Evolutionary conservation across 78 protist genomes (phyloP).

Genomic region (Tieghemostelium lacteum): DNA sequence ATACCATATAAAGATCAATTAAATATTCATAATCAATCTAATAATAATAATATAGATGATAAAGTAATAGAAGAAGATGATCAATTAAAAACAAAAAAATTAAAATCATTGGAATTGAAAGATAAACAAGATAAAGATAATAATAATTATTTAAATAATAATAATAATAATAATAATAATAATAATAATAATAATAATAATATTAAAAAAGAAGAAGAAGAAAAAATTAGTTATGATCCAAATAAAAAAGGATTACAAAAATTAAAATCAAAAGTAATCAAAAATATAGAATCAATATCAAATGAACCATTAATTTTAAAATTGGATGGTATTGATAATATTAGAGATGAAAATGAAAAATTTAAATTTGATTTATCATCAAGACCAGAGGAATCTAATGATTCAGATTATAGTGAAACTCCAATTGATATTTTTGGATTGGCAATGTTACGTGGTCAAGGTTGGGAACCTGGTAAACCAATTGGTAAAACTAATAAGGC

Average conservation of each 20-base stretch:
- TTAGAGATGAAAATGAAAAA: constrained; percentile 46
- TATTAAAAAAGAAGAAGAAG: background rate
- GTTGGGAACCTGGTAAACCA: constrained; percentile 82
- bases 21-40: constrained; percentile 1
- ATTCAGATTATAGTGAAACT: constrained; percentile 64
- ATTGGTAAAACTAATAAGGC: constrained; percentile 73
- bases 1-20: constrained; percentile 15
- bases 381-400: constrained; percentile 65
- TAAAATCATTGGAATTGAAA: too few species aligned
- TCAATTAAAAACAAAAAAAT: too few species aligned
- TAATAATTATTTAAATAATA: too few species aligned
- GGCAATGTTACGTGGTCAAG: constrained; percentile 87
- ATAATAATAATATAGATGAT: background rate
- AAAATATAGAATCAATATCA: constrained; percentile 28
- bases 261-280: constrained; percentile 34
- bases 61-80: background rate
- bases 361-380: constrained; percentile 66
- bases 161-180: too few species aligned
- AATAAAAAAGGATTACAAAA: constrained; percentile 44
- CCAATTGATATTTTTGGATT: constrained; percentile 79
- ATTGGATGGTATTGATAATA: constrained; percentile 45
- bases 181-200: background rate
- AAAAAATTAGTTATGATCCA: constrained; percentile 26
- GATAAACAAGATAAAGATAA: too few species aligned
- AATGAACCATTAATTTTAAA: constrained; percentile 53